These are phyloP conservation scores for Fusarium musae DNA, from an alignment of 2,329 filamentous ascomycete genomes.

Conservation along the genomic window DNA sequence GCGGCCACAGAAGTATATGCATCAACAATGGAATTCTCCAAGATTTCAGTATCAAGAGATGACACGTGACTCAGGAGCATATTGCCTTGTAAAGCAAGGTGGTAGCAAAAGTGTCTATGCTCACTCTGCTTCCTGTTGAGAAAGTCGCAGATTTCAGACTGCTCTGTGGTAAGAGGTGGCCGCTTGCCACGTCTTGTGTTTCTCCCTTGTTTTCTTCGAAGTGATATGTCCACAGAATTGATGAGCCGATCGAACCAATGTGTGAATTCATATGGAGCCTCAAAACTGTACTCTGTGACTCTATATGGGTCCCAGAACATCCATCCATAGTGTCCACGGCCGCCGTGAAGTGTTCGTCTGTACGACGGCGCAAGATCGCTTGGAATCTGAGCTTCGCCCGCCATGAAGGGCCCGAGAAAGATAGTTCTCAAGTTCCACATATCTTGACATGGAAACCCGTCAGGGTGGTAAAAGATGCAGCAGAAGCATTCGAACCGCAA, in stretches of 20 bases:
- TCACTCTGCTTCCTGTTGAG: fast-evolving
- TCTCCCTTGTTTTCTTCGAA: fast-evolving
- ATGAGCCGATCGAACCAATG: not conserved
- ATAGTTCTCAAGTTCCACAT: not conserved
- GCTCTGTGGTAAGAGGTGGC: not conserved
- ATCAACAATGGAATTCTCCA: not conserved
- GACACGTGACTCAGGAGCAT: fast-evolving
- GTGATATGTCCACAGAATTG: not conserved
- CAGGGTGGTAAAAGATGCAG: not conserved
- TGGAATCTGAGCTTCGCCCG: not conserved
- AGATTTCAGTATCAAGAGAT: not conserved
- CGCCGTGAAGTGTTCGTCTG: fast-evolving
- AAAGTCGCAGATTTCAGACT: not conserved
- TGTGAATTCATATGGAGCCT: not conserved
- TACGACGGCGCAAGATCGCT: fast-evolving
- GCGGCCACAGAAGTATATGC: not conserved
- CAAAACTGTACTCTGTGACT: fast-evolving
- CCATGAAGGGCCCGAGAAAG: fast-evolving
- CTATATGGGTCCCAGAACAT: not conserved
- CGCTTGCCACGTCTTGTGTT: not conserved
- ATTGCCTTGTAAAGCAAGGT: not conserved
- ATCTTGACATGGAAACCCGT: fast-evolving
- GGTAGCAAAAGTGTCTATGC: not conserved
- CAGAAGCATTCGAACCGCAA: not conserved
- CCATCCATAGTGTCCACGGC: fast-evolving